These are phyloP conservation scores for Theobroma cacao DNA, from an alignment of 345 rosid species.

Conservation along the genomic window DNA sequence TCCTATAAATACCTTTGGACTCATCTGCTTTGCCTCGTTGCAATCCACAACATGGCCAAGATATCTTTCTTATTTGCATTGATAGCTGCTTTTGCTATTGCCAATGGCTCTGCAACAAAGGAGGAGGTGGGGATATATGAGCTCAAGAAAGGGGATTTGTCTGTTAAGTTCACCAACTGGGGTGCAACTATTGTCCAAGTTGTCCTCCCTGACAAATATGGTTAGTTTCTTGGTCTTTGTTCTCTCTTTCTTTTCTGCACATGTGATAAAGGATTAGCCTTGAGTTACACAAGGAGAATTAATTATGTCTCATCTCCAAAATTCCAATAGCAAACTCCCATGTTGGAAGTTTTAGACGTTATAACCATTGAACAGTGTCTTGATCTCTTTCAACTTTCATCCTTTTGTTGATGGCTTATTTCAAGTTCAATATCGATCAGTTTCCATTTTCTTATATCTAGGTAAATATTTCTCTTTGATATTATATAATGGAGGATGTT, in stretches of 20 bases:
- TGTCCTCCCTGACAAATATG: slow-evolving; percentile 72
- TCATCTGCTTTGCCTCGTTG: neutral
- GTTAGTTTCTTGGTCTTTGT: too few relatives aligned
- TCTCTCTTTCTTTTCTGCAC: too few relatives aligned
- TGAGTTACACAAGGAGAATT: neutral
- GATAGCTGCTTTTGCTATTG: neutral
- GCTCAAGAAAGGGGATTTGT: slow-evolving; percentile 66
- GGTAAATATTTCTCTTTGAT: neutral
- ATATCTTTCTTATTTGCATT: slow-evolving; percentile 3
- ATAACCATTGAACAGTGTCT: neutral
- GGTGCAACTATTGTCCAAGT: slow-evolving; percentile 80
- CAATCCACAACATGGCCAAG: slow-evolving; percentile 12
- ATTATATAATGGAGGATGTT: neutral
- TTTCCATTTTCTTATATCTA: neutral
- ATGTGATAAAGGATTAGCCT: too few relatives aligned
- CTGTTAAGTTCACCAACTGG: slow-evolving; percentile 72
- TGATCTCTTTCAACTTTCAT: neutral
- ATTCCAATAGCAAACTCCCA: neutral
- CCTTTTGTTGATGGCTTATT: neutral
- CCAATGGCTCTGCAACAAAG: neutral
- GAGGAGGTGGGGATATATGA: slow-evolving; percentile 49
- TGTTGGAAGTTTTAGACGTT: neutral
- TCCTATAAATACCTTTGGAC: neutral
- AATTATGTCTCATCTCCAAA: neutral
- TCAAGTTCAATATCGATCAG: neutral